These are phyloP conservation scores for Trichocladium uniseriatum DNA, from an alignment of 495 filamentous ascomycete genomes.

Conservation along the genomic window DNA sequence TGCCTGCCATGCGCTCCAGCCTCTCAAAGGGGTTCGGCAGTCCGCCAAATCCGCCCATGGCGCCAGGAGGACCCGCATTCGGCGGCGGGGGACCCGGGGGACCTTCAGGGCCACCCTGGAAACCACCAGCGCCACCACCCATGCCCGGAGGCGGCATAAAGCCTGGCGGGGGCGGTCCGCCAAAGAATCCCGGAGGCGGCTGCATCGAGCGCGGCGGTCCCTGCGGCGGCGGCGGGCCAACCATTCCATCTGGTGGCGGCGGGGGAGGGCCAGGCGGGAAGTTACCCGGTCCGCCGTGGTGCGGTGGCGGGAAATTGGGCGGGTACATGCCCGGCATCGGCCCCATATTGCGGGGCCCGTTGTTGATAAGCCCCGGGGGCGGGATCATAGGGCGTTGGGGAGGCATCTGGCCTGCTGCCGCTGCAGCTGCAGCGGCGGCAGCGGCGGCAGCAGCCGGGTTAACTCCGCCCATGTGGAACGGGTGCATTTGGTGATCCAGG, in stretches of 20 bases:
- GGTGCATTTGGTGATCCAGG: constrained; percentile 41
- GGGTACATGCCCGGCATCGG: constrained; percentile 40
- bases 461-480: constrained; percentile 31
- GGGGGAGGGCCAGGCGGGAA: constrained; percentile 20
- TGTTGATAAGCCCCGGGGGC: constrained; percentile 41
- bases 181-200: constrained; percentile 43
- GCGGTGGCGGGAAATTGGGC: constrained; percentile 38
- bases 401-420: constrained; percentile 25
- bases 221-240: constrained; percentile 28
- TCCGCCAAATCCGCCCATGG: constrained; percentile 5
- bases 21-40: constrained; percentile 7
- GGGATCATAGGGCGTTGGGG: constrained; percentile 42
- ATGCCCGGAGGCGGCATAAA: constrained; percentile 40
- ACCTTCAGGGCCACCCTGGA: constrained; percentile 36
- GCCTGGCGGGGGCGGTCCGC: constrained; percentile 31
- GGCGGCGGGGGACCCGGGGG: constrained; percentile 26
- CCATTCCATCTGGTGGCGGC: constrained; percentile 35
- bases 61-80: constrained; percentile 5
- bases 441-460: constrained; percentile 8
- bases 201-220: constrained; percentile 35
- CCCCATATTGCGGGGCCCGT: constrained; percentile 32
- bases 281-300: constrained; percentile 8
- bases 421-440: neutral
- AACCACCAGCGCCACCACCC: constrained; percentile 25
- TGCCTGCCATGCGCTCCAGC: constrained; percentile 1